Evolutionary conservation across 1,284 basidiomycete genomes (phyloP).

Genomic region (Calocybe gambosa): DNA sequence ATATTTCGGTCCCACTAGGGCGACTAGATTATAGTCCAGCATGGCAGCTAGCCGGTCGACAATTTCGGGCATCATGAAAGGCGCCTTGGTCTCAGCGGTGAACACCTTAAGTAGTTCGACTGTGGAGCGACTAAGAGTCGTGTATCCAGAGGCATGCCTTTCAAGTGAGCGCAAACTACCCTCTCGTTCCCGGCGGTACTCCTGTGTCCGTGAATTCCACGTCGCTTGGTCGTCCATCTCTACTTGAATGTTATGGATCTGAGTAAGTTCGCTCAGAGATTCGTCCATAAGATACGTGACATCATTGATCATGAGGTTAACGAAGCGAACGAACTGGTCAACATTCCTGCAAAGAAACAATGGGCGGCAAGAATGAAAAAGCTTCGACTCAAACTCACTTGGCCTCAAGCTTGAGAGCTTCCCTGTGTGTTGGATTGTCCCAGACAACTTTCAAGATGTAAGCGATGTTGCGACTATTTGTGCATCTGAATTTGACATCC

Average conservation of each 20-base stretch:
- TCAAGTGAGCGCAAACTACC: conserved; percentile 76
- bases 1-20: conserved; percentile 83
- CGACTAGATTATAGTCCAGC: conserved; percentile 92
- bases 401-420: conserved; percentile 76
- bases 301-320: conserved; percentile 99
- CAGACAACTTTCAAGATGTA: conserved; percentile 84
- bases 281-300: conserved; percentile 98
- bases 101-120: conserved; percentile 88
- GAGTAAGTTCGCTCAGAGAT: conserved; percentile 82
- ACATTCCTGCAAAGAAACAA: conserved; percentile 53
- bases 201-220: conserved; percentile 62
- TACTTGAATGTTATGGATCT: conserved; percentile 82
- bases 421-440: conserved; percentile 82
- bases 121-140: conserved; percentile 82
- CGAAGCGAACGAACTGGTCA: conserved; percentile 91
- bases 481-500: not conserved
- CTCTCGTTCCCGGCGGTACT: conserved; percentile 83
- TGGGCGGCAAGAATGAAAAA: not conserved
- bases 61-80: conserved; percentile 97
- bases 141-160: conserved; percentile 80
- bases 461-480: conserved; percentile 71
- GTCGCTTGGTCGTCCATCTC: conserved; percentile 74
- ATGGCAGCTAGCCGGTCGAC: conserved; percentile 94
- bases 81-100: conserved; percentile 85
- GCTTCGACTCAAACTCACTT: conserved; percentile 40